Evolutionary conservation across 306 rosid genomes (phyloP).

Genomic region (Dalbergia cochinchinensis): DNA sequence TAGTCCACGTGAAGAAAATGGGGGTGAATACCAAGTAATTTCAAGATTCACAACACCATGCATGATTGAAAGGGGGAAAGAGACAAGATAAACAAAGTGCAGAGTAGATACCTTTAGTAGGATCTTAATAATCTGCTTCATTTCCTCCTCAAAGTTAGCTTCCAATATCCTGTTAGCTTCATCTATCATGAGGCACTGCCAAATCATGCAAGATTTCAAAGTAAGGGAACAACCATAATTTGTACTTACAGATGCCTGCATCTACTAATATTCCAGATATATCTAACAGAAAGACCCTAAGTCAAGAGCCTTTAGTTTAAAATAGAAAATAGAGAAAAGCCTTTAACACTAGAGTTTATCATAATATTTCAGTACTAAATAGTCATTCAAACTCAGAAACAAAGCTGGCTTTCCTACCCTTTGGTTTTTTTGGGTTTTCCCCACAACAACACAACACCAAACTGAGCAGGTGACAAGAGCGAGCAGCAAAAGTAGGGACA

Average conservation of each 20-base stretch:
- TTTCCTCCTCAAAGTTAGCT: conserved; percentile 96
- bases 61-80: background rate
- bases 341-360: background rate
- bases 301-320: background rate
- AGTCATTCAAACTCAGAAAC: background rate
- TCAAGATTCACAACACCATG: conserved; percentile 28
- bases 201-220: conserved; percentile 29
- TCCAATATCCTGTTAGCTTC: conserved; percentile 98
- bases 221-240: conserved; percentile 40
- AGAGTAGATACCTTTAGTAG: conserved; percentile 76
- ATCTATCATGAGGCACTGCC: conserved; percentile 91
- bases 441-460: background rate
- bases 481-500: conserved; percentile 6
- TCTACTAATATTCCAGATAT: conserved; percentile 8
- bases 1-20: background rate
- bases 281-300: conserved; percentile 1
- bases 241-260: conserved; percentile 34
- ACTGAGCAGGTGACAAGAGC: conserved; percentile 2
- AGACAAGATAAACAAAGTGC: background rate
- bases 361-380: conserved; percentile 13
- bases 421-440: background rate
- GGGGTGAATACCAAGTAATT: background rate
- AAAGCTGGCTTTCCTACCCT: background rate
- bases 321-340: conserved; percentile 14
- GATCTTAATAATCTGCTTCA: conserved; percentile 84